Conservation (phyloP, 108 stramenopile genomes). For the Fragilaria crotonensis region DNA sequence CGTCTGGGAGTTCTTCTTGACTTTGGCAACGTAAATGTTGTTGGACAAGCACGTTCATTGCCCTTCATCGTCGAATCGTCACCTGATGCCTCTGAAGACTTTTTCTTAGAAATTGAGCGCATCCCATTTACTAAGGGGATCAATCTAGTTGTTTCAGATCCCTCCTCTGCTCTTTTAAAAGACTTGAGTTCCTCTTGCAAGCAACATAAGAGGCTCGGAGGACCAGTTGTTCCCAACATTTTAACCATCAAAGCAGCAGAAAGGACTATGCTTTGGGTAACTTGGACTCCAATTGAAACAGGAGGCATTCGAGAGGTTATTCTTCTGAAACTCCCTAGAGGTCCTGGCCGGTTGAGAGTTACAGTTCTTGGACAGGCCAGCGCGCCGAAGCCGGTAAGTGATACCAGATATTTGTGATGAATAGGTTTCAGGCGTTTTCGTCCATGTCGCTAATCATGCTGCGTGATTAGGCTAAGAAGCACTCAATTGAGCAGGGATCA, state of each 20-base stretch:
- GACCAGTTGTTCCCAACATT: neutral
- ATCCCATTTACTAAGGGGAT: conserved; percentile 20
- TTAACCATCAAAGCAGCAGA: conserved; percentile 6
- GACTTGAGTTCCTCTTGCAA: neutral
- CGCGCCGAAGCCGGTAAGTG: neutral
- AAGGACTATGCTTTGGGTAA: neutral
- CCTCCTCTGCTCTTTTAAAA: neutral
- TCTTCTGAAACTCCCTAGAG: conserved; percentile 11
- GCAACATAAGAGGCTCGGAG: neutral
- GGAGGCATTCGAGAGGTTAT: conserved; percentile 20
- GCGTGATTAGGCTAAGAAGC: too few species aligned
- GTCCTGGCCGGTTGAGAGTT: conserved; percentile 6
- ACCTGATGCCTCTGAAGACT: neutral
- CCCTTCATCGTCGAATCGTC: conserved; percentile 8
- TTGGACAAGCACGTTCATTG: conserved; percentile 10
- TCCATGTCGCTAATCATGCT: too few species aligned
- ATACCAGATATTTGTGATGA: conserved; percentile 3
- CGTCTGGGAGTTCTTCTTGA: conserved; percentile 1
- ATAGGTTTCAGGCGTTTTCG: neutral
- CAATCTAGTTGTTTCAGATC: neutral
- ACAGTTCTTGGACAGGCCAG: conserved; percentile 12
- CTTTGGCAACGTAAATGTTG: conserved; percentile 16
- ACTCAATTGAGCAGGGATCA: too few species aligned
- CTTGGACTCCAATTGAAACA: conserved; percentile 17
- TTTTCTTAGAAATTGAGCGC: conserved; percentile 9